Conservation (phyloP, 495 filamentous ascomycete species). For the Aspergillus carlsbadensis region DNA sequence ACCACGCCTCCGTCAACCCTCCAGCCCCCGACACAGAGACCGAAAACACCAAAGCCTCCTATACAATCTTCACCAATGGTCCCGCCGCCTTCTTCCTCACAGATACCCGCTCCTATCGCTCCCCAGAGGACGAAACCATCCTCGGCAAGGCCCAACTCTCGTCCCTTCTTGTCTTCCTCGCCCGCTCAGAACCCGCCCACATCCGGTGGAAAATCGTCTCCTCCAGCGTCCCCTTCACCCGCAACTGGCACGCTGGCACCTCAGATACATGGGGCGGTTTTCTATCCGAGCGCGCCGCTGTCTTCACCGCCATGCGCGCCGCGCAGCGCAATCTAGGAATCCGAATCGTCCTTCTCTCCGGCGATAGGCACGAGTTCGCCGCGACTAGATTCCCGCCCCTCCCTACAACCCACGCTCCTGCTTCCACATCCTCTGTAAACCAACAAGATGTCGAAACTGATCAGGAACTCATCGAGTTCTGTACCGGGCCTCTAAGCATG, state of each 20-base stretch:
- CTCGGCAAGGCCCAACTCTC: slow-evolving; percentile 76
- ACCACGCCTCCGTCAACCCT: slow-evolving; percentile 83
- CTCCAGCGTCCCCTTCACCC: slow-evolving; percentile 88
- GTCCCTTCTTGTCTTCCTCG: slow-evolving; percentile 77
- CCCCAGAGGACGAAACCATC: slow-evolving; percentile 69
- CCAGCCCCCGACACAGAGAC: slow-evolving; percentile 49
- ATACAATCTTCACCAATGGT: slow-evolving; percentile 84
- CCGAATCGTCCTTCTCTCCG: slow-evolving; percentile 81
- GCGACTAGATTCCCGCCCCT: slow-evolving; percentile 83
- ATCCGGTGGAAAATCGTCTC: slow-evolving; percentile 93
- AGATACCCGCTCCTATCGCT: slow-evolving; percentile 86
- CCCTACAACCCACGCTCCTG: slow-evolving; percentile 23
- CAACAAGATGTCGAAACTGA: slow-evolving; percentile 13
- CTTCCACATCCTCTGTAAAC: slow-evolving; percentile 24
- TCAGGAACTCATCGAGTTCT: slow-evolving; percentile 79
- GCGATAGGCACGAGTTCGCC: slow-evolving; percentile 93
- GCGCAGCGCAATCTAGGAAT: slow-evolving; percentile 63
- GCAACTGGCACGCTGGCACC: slow-evolving; percentile 86
- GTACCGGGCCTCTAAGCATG: slow-evolving; percentile 83
- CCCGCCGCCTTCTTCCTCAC: slow-evolving; percentile 93
- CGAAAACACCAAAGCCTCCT: slow-evolving; percentile 56
- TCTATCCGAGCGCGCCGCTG: slow-evolving; percentile 68
- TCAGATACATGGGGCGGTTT: slow-evolving; percentile 93
- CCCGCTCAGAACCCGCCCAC: slow-evolving; percentile 62
- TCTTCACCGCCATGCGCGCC: slow-evolving; percentile 91